phyloP scores from a whole-genome alignment of 768 basidiomycete species.

The Cubamyces sp. region DNA sequence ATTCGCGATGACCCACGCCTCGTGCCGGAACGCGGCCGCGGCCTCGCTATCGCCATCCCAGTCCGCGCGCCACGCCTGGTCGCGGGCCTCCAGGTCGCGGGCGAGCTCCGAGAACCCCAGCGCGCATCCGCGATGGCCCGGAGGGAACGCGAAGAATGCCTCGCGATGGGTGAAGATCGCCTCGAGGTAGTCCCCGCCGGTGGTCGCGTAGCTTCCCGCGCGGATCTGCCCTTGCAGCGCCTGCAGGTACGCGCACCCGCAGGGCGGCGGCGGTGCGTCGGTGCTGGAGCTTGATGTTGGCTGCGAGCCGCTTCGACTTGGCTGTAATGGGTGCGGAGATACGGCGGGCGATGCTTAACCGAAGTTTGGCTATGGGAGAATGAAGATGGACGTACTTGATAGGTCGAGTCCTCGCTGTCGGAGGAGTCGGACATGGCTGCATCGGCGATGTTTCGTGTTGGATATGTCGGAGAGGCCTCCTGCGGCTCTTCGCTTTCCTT shows the following conservation, averaged over 20 bases:
- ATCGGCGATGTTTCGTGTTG: constrained; percentile 23
- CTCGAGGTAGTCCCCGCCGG: constrained; percentile 78
- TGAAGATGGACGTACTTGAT: constrained; percentile 28
- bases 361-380: not conserved
- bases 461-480: constrained; percentile 18
- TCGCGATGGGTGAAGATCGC: constrained; percentile 79
- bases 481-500: constrained; percentile 29
- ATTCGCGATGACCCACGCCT: constrained; percentile 60
- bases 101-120: constrained; percentile 69
- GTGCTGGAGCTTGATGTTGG: constrained; percentile 26
- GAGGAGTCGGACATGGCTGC: constrained; percentile 33
- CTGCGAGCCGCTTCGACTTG: constrained; percentile 21
- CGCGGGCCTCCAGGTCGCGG: constrained; percentile 59
- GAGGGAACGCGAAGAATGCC: constrained; percentile 62
- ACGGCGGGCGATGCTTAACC: not conserved
- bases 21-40: constrained; percentile 67
- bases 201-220: constrained; percentile 48
- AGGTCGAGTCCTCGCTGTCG: constrained; percentile 33
- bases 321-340: not conserved
- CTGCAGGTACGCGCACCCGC: constrained; percentile 40
- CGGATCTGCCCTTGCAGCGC: constrained; percentile 33
- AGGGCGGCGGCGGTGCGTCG: constrained; percentile 21
- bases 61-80: constrained; percentile 62
- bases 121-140: constrained; percentile 66
- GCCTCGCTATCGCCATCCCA: constrained; percentile 74